These are phyloP conservation scores for Eutrema salsugineum DNA, from an alignment of 441 rosid genomes.

Conservation along the genomic window DNA sequence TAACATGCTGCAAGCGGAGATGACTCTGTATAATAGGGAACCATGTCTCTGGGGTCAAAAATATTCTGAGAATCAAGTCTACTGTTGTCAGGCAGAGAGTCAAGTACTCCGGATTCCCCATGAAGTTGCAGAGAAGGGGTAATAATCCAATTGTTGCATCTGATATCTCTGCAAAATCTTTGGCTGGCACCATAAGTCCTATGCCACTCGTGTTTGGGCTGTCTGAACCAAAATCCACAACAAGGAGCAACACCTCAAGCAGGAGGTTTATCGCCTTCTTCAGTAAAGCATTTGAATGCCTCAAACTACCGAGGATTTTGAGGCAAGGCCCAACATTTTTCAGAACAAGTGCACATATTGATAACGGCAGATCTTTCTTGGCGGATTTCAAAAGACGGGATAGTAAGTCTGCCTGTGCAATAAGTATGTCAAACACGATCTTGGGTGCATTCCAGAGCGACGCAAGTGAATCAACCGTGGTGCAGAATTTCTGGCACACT, in stretches of 20 bases:
- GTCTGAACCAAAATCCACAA: conserved; percentile 43
- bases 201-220: conserved; percentile 25
- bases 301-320: conserved; percentile 52
- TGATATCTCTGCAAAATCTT: conserved; percentile 62
- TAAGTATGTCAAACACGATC: conserved; percentile 54
- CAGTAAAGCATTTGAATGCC: conserved; percentile 41
- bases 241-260: conserved; percentile 59
- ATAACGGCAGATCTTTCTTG: conserved; percentile 36
- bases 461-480: conserved; percentile 44
- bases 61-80: conserved; percentile 56
- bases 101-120: conserved; percentile 48
- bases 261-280: conserved; percentile 53
- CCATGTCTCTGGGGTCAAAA: conserved; percentile 77
- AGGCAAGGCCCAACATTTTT: conserved; percentile 66
- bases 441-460: conserved; percentile 46
- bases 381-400: conserved; percentile 55
- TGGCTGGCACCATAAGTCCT: conserved; percentile 40
- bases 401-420: conserved; percentile 70
- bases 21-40: conserved; percentile 77
- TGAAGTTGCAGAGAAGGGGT: conserved; percentile 71
- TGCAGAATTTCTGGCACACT: conserved; percentile 41
- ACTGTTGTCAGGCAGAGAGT: conserved; percentile 60
- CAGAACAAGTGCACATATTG: conserved; percentile 51
- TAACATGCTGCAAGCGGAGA: conserved; percentile 60
- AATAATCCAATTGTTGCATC: conserved; percentile 64